Base-by-base conservation (phyloP, 257 asterid genomes). In the Solanum pinnatisectum region DNA sequence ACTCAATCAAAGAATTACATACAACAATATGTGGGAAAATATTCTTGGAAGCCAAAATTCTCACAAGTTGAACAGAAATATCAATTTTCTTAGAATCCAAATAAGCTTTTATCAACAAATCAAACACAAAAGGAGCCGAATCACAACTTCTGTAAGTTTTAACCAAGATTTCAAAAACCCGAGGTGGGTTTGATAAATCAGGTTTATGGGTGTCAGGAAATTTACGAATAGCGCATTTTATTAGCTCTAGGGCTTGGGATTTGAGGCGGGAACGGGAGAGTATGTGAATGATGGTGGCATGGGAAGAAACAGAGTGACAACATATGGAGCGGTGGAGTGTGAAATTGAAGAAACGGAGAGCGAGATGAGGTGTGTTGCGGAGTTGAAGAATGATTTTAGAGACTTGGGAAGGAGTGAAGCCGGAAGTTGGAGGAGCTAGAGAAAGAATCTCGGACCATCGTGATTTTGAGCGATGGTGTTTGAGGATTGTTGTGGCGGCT, bases 71-170 rank as follows among this genome's bases (percentile, higher is more conserved):
- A 78, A 94, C 30, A 27, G 98, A 94, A 52, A 83, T 89, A 87
- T 95, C 98, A 72, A 92, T 71, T 89, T 93, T 96, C 84, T 95
- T 96, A 5, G 98, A 91, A 88, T 94, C 98, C 81, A 95, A 63
- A 74, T 98, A 96, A 70, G 98, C 96, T 46, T 90, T 86, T 46
- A 94, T 90, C 16, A 96, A 85, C 90, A 96, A 90, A 90, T 96
- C 98, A 86, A 95, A 95, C 91, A 96, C 98, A 89, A 95, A 94
- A 2, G 98, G 98, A 0, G 99, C 98, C 22, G 99, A 95, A 91
- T 94, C 98, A 90, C 98, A 95, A 11, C 67, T 89, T 71, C 95
- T 91, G 71, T 96, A 97, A 73, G 93, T 92, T 84, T 86, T 95
- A 22, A 94, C 87, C 93, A 96, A 92, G 7, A 94, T 91, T 87